These are phyloP conservation scores for Cladosporium velox DNA, from an alignment of 2,329 filamentous ascomycete species.

Conservation along the genomic window DNA sequence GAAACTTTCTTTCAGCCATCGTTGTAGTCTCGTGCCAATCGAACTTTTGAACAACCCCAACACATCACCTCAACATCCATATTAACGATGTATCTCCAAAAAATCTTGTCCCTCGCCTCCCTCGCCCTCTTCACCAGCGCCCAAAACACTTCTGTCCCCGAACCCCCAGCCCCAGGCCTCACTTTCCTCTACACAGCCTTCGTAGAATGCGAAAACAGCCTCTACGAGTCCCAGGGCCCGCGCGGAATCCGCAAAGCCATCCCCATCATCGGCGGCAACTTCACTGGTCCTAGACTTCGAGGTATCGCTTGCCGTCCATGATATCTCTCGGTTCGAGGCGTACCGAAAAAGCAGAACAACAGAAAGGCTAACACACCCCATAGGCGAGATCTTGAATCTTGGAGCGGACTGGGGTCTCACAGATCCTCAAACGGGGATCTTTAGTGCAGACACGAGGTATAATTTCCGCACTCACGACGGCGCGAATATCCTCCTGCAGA, in stretches of 20 bases:
- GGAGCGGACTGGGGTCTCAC: slow-evolving; percentile 44
- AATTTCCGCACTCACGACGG: slow-evolving; percentile 42
- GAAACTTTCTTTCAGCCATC: background rate
- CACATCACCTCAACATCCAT: background rate
- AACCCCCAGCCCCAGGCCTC: slow-evolving; percentile 28
- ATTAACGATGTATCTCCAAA: slow-evolving; percentile 5
- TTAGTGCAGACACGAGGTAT: slow-evolving; percentile 41
- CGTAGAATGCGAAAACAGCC: slow-evolving; percentile 28
- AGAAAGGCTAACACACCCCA: background rate
- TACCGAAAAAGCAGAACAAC: no score
- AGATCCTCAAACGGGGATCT: slow-evolving; percentile 33
- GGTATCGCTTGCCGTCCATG: background rate
- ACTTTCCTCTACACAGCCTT: slow-evolving; percentile 36
- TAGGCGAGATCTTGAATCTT: slow-evolving; percentile 36
- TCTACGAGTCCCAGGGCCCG: slow-evolving; percentile 32
- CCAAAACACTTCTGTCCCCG: slow-evolving; percentile 14
- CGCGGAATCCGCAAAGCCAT: slow-evolving; percentile 34
- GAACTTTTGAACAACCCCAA: background rate
- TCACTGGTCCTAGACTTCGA: slow-evolving; percentile 33
- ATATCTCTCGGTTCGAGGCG: no score
- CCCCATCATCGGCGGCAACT: slow-evolving; percentile 37
- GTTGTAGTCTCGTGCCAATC: background rate
- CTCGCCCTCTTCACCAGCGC: slow-evolving; percentile 17
- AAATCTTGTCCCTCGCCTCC: slow-evolving; percentile 18
- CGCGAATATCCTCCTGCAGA: slow-evolving; percentile 38